Evolutionary conservation across 768 basidiomycete genomes (phyloP).

Genomic region (Leccinum disarticulatum): DNA sequence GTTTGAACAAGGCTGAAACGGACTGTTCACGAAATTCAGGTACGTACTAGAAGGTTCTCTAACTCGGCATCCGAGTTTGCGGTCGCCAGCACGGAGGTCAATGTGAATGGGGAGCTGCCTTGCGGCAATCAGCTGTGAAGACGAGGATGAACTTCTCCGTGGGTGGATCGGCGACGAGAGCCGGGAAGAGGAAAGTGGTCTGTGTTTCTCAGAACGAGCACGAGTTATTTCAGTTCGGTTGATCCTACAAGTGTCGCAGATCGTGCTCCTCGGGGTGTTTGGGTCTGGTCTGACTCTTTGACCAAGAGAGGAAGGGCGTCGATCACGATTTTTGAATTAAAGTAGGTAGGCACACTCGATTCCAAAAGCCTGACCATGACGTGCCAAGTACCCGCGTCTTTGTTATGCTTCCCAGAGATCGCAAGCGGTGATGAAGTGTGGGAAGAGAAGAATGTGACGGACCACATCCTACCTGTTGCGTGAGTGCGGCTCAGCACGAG

Average conservation of each 20-base stretch:
- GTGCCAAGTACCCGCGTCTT: conserved; percentile 31
- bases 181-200: background rate
- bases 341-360: conserved; percentile 18
- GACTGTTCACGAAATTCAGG: background rate
- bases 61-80: conserved; percentile 15
- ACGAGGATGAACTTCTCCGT: background rate
- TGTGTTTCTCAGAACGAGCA: background rate
- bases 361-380: conserved; percentile 41
- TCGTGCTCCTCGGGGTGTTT: conserved; percentile 1
- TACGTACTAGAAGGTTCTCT: conserved; percentile 8
- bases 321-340: conserved; percentile 17
- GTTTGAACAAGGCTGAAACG: background rate
- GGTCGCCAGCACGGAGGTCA: conserved; percentile 7
- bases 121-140: background rate
- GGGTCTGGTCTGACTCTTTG: background rate
- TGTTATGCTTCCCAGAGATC: conserved; percentile 10
- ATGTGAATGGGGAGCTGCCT: conserved; percentile 3
- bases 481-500: background rate
- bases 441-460: conserved; percentile 23
- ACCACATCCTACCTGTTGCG: conserved; percentile 26
- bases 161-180: conserved; percentile 6
- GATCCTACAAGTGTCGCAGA: background rate
- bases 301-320: background rate
- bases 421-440: conserved; percentile 1
- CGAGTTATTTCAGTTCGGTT: background rate